Evolutionary conservation across 2,329 filamentous ascomycete genomes (phyloP).

Genomic region (Microcyclosporella mali): DNA sequence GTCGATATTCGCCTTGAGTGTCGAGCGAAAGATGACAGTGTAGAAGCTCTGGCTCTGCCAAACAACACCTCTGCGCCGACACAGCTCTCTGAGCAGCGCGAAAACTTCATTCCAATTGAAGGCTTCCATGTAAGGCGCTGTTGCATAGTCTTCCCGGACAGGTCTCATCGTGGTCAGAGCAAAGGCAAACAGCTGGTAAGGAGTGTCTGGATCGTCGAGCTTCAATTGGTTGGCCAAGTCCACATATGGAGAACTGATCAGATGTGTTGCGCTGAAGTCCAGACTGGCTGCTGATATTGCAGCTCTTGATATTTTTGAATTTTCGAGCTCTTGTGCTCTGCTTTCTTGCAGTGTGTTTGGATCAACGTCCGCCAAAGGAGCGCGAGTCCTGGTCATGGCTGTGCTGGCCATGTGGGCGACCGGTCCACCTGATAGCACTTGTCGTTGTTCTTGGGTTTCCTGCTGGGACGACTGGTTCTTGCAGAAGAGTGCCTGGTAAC

Average conservation of each 20-base stretch:
- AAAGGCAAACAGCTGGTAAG: conserved; percentile 64
- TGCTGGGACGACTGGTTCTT: too few relatives aligned
- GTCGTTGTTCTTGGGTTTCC: not conserved
- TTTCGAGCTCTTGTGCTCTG: not conserved
- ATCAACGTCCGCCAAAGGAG: not conserved
- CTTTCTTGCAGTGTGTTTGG: not conserved
- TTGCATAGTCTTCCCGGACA: conserved; percentile 66
- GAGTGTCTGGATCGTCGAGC: conserved; percentile 57
- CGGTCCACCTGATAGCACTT: not conserved
- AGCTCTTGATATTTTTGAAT: not conserved
- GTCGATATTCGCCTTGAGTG: conserved; percentile 61
- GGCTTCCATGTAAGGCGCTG: conserved; percentile 61
- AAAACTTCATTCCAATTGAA: conserved; percentile 73
- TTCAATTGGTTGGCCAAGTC: conserved; percentile 66
- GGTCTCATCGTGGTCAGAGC: conserved; percentile 61
- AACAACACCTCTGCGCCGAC: conserved; percentile 7
- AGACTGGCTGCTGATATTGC: conserved; percentile 1
- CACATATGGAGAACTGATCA: conserved; percentile 62
- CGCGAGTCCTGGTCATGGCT: not conserved
- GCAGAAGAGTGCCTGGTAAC: too few relatives aligned
- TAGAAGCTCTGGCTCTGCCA: conserved; percentile 53
- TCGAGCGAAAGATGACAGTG: conserved; percentile 76
- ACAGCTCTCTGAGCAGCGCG: conserved; percentile 47
- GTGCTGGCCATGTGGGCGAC: not conserved
- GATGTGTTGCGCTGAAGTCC: conserved; percentile 9